Evolutionary conservation across 108 stramenopile genomes (phyloP).

Genomic region (Skeletonema costatum): DNA sequence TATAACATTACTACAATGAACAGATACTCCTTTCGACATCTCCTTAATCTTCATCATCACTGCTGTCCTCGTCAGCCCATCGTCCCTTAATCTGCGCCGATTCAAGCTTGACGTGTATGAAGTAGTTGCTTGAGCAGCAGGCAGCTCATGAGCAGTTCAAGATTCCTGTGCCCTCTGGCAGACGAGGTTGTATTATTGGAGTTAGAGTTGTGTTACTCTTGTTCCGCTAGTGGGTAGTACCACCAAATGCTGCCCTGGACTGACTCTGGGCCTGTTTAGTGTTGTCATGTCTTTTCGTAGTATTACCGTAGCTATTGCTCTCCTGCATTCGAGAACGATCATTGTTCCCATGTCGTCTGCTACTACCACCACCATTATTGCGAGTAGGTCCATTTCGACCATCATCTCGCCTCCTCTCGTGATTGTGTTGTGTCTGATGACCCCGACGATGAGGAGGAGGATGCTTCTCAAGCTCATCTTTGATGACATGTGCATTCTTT

Average conservation of each 20-base stretch:
- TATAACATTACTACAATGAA: too few relatives aligned
- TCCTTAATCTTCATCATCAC: slow-evolving; percentile 11
- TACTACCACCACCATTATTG: neutral
- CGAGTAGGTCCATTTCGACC: neutral
- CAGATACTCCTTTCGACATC: neutral
- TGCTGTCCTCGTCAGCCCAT: slow-evolving; percentile 28
- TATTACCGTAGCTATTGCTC: too few relatives aligned
- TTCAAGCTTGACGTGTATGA: slow-evolving; percentile 12
- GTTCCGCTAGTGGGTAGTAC: neutral
- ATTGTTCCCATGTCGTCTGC: neutral
- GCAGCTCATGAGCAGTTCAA: neutral
- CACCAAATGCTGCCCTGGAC: neutral
- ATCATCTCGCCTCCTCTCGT: neutral
- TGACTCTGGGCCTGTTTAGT: neutral
- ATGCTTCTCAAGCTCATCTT: neutral
- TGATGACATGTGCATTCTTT: neutral
- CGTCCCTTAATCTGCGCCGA: slow-evolving; percentile 17
- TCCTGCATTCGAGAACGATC: neutral
- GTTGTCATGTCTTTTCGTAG: neutral
- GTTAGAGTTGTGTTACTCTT: neutral
- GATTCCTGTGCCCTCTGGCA: neutral
- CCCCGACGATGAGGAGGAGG: neutral
- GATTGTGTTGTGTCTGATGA: neutral
- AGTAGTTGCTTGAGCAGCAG: neutral
- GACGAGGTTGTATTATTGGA: neutral